Evolutionary conservation across 768 basidiomycete species (phyloP), one percentile per base, ranked within the genome.

Genomic region (Kwoniella sp.): DNA sequence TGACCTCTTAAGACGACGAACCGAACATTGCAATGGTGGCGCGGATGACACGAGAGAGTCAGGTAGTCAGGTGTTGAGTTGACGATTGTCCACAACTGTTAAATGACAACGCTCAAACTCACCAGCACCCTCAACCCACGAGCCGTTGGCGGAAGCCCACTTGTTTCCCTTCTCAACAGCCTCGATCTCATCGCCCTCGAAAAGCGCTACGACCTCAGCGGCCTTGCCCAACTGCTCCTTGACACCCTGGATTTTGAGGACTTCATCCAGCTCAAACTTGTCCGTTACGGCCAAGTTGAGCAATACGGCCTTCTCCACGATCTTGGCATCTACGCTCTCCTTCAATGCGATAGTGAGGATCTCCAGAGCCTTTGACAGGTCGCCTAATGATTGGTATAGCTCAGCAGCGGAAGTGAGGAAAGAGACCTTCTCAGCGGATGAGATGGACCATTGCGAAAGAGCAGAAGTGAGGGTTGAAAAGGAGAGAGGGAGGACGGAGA

Each of bases 181-280:
- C 29, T 68, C 71, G 24, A 78, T 24, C 56, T 75, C 73, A 46
- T 76, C 77, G 13, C 36, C 65, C 27, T 72, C 73, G 53, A 78
- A 76, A 47, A 79, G 60, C 46, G 50, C 64, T 21, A 77, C 71
- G 26, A 79, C 48, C 60, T 76, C 71, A 44, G 60, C 66, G 13
- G 61, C 53, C 55, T 70, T 66, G 13, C 68, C 72, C 25, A 70
- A 44, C 37, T 60, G 53, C 27, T 69, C 69, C 36, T 65, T 63
- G 49, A 72, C 74, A 36, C 71, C 68, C 33, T 72, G 54, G 7
- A 71, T 49, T 17, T 48, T 55, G 19, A 72, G 60, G 17, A 79
- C 66, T 5, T 65, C 70, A 29, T 72, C 71, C 37, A 79, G 53
- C 46, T 70, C 69, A 50, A 77, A 78, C 36, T 60, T 57, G 58